Base-by-base conservation (phyloP, 2,329 filamentous ascomycete species). In the Endothia cerciana region DNA sequence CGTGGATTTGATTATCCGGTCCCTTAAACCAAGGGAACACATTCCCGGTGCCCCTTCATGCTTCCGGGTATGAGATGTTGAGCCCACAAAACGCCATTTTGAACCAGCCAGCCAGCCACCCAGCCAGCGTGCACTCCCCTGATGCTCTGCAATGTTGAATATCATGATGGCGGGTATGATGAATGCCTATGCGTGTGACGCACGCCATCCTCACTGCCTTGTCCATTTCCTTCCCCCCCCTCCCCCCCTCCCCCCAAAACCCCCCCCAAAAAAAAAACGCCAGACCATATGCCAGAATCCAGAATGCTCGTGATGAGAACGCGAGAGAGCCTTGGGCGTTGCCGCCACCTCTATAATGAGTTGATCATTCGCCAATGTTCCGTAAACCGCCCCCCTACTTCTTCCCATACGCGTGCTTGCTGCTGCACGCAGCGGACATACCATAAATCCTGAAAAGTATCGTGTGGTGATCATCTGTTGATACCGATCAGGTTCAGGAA, bases 401-500 rank as follows among this genome's bases (percentile, higher is more conserved):
- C 40, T 58, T 40, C 7, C 38, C 59, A 36, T 47, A 5, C 36
- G 15, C 25, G 43, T 58, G 49, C 49, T 45, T 40, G 36, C 30
- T 45, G 51, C 51, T 40, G 53, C 13, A 10, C 33, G 19, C 19
- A 15, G 13, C 1, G 10, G 8, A n/a, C 13, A 25, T 40, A 57
- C n/a, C n/a, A n/a, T n/a, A n/a, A n/a, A n/a, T n/a, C 25, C 13
- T 57, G 38, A 17, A 28, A 5, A 25, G 17, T 17, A n/a, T n/a
- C n/a, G n/a, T 38, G 30, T n/a, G n/a, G 6, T 38, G n/a, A 28
- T 47, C 45, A 60, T 56, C 72, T 71, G 77, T 92, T 88, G 65
- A 93, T 78, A 47, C 86, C 86, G 41, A 90, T 82, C 43, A 99
- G 84, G 72, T 89, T 97, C 75, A 99, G 80, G 74, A 99, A 99